Percentiles rank a stretch among this genome's conserved stretches.
Conservation (phyloP, 2,329 filamentous ascomycete genomes). For the Hypoxylon sp. region DNA sequence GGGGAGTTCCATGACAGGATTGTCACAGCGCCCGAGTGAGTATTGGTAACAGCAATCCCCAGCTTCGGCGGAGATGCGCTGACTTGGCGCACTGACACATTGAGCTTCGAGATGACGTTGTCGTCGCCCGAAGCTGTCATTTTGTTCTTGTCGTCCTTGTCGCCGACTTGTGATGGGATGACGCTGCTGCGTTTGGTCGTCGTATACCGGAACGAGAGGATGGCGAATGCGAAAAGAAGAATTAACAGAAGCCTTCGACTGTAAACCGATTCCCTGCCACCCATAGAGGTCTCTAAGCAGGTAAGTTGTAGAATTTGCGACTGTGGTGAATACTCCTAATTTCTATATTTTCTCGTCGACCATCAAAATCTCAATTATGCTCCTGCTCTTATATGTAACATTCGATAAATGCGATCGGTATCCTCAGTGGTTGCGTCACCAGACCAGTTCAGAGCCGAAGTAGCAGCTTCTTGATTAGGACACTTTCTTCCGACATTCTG, state of each 20-base stretch:
- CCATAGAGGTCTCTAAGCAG: conserved; percentile 24
- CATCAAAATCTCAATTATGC: neutral
- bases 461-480: conserved; percentile 38
- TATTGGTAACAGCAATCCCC: conserved; percentile 59
- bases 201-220: conserved; percentile 43
- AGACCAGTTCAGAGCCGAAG: conserved; percentile 17
- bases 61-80: conserved; percentile 54
- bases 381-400: conserved; percentile 21
- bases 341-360: neutral
- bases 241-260: conserved; percentile 37
- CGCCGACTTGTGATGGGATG: conserved; percentile 17
- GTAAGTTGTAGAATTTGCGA: neutral
- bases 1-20: conserved; percentile 62
- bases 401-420: conserved; percentile 18
- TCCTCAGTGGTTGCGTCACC: conserved; percentile 24
- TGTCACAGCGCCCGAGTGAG: conserved; percentile 57
- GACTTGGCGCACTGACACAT: conserved; percentile 51
- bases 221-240: conserved; percentile 30
- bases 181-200: conserved; percentile 3
- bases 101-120: conserved; percentile 46
- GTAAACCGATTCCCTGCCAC: conserved; percentile 2
- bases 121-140: conserved; percentile 42
- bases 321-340: neutral
- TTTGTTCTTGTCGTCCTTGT: conserved; percentile 23
- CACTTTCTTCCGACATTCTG: conserved; percentile 9